Conservation (phyloP, 2,329 filamentous ascomycete genomes). For the Macrophomina phaseolina region DNA sequence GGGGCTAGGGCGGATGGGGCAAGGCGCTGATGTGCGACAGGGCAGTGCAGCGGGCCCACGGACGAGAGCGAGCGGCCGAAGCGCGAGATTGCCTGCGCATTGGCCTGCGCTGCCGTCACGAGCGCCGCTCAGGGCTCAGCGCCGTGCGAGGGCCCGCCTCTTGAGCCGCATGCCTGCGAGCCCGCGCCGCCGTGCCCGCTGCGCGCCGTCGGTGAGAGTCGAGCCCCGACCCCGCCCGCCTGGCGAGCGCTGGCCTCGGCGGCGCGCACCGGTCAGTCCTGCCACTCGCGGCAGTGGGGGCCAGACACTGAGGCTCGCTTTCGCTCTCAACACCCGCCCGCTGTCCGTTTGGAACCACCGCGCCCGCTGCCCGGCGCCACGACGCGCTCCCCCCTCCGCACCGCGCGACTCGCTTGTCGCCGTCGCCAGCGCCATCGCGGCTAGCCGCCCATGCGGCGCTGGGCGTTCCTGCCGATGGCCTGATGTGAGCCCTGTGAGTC, state of each 20-base stretch:
- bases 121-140: background rate
- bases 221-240: background rate
- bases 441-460: background rate
- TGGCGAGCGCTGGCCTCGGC: too few relatives aligned
- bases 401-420: background rate
- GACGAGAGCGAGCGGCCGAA: constrained; percentile 17
- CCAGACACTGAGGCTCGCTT: constrained; percentile 8
- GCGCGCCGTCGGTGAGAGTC: constrained; percentile 2
- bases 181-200: background rate
- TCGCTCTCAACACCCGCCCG: background rate
- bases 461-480: constrained; percentile 4
- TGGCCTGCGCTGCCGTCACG: background rate
- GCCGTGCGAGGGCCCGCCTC: background rate
- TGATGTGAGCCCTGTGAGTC: constrained; percentile 28
- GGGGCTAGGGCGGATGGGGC: constrained; percentile 1
- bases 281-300: background rate
- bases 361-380: background rate
- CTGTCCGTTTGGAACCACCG: constrained; percentile 23
- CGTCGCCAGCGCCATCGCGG: background rate
- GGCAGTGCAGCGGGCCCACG: constrained; percentile 14
- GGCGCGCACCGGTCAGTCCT: background rate
- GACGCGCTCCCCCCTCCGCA: background rate
- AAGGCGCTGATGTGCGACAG: background rate
- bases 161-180: constrained; percentile 8
- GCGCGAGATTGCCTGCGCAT: constrained; percentile 2